Conservation (phyloP, 345 rosid species). For the Clausena lansium region DNA sequence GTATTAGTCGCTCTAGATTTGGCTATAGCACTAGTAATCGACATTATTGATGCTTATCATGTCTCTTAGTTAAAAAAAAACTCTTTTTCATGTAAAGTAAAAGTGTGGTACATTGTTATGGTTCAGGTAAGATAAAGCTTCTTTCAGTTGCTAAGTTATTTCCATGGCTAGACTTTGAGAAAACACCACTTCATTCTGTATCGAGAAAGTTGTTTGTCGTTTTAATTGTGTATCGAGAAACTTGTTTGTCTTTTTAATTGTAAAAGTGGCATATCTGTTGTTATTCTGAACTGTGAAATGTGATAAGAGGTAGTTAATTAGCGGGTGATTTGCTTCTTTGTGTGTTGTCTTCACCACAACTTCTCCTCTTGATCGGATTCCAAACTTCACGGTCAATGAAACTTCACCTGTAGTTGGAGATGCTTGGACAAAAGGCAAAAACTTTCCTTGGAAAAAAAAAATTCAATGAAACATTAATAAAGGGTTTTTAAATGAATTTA, state of each 20-base stretch:
- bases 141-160: background rate
- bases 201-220: too few species aligned
- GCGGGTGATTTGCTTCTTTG: too few species aligned
- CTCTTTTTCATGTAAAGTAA: background rate
- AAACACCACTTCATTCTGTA: background rate
- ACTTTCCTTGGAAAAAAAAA: too few species aligned
- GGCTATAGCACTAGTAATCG: constrained; percentile 42
- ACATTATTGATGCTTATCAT: constrained; percentile 24
- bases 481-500: too few species aligned
- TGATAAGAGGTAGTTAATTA: background rate
- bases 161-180: background rate
- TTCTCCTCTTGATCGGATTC: too few species aligned
- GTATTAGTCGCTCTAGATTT: constrained; percentile 52
- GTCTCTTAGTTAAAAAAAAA: background rate
- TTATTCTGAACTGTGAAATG: background rate
- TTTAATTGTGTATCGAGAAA: too few species aligned
- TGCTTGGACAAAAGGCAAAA: too few species aligned
- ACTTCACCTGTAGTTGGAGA: too few species aligned
- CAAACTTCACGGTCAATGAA: too few species aligned
- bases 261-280: background rate
- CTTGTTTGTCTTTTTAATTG: background rate
- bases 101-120: background rate
- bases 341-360: too few species aligned
- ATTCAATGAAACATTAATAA: too few species aligned
- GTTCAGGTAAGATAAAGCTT: background rate